Base-by-base conservation (phyloP, 2,329 filamentous ascomycete genomes). In the Rhynchosporium graminicola region DNA sequence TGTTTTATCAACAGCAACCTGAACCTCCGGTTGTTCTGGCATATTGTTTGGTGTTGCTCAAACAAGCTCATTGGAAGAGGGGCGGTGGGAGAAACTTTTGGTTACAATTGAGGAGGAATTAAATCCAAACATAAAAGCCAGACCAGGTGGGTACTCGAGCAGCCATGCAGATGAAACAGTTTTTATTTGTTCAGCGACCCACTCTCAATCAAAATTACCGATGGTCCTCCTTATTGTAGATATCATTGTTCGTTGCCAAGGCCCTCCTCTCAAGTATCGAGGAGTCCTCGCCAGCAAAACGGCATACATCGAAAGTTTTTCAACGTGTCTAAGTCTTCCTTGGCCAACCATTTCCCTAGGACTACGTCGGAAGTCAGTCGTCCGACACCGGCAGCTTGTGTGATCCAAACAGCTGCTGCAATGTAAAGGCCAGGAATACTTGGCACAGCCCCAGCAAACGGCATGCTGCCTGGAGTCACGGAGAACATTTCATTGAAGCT, bases 381-480 rank as follows among this genome's bases (percentile, higher is more conserved):
- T 15, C 73, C 74, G 5, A 68, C 67, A 0, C 74, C 74, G 48
- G 74, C 74, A 33, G 73, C 74, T 64, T 74, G 72, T 0, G 74
- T 75, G 40, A 76, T 70, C 75, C 74, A 76, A 20, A 76, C 73
- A 1, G 73, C 74, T 4, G 72, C 73, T 5, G 71, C 72, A 20
- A 76, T 61, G 60, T 71, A 75, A 28, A 76, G 52, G 2, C 74
- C 73, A 1, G 65, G 26, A 1, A 68, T 33, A 1, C 57, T 67
- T 12, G 70, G 60, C 3, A 75, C 65, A 7, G 57, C 66, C 8
- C 74, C 74, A 15, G 72, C 72, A 45, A 76, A 61, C 2, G 74
- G 74, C 45, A 76, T 59, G 31, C 73, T 74, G 50, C 76, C 75
- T 2, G 74, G 74, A 2, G 74, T 76, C 43, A 76, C 71, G 3